These are phyloP conservation scores for Fraxinus sp. DNA, from an alignment of 305 asterid species.

Conservation along the genomic window DNA sequence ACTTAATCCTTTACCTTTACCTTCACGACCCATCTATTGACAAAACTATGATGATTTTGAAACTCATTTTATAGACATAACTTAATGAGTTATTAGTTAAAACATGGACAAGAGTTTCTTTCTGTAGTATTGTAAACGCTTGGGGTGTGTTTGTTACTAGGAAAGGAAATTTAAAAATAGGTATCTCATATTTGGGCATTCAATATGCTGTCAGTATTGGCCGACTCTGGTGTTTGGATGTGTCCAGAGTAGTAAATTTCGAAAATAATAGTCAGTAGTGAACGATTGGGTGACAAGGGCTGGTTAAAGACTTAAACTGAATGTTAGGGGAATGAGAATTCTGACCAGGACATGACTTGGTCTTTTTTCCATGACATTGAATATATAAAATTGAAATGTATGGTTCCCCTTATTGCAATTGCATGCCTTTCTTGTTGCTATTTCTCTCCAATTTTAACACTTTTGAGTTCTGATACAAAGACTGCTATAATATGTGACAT, in stretches of 20 bases:
- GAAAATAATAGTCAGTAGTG: neutral
- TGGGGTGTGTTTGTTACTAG: neutral
- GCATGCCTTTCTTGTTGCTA: neutral
- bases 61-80: neutral
- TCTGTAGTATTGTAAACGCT: neutral
- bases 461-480: neutral
- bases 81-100: neutral
- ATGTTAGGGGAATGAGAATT: neutral
- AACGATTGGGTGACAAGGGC: neutral
- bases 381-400: neutral
- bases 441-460: slow-evolving; percentile 9
- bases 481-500: slow-evolving; percentile 11
- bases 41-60: neutral
- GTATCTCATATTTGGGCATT: neutral
- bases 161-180: neutral
- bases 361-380: neutral
- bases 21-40: neutral
- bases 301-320: neutral
- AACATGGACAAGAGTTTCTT: neutral
- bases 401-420: neutral
- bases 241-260: neutral
- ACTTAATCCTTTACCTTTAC: neutral
- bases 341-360: neutral
- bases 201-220: neutral
- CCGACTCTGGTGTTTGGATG: neutral